Evolutionary conservation across 2,329 filamentous ascomycete species (phyloP).

Genomic region (Cladosporium colombiae): DNA sequence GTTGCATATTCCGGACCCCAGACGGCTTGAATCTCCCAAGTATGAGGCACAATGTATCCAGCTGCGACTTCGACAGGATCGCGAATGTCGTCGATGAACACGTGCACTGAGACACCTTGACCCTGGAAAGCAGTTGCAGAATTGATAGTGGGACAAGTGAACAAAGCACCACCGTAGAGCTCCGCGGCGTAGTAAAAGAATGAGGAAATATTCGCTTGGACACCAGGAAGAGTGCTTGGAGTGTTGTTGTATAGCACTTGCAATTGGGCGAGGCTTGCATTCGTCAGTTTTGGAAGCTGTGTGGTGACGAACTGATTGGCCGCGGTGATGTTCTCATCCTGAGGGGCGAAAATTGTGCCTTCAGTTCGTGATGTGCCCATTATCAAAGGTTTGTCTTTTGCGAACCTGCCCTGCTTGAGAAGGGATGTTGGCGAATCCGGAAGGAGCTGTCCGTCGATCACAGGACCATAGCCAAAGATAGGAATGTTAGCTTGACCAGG

Average conservation of each 20-base stretch:
- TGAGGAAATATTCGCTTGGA: background rate
- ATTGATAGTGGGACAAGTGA: background rate
- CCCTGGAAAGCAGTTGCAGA: background rate
- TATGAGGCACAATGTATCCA: constrained; percentile 67
- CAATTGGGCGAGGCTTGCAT: background rate
- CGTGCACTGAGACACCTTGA: constrained; percentile 42
- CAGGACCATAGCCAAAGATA: background rate
- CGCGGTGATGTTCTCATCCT: background rate
- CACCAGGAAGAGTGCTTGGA: background rate
- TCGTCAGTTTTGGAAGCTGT: background rate
- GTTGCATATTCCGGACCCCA: constrained; percentile 58
- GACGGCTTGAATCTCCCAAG: constrained; percentile 65
- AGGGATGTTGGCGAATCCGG: background rate
- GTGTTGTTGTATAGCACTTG: background rate
- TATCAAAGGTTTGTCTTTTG: background rate
- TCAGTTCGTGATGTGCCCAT: background rate
- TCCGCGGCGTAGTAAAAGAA: background rate
- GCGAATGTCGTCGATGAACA: constrained; percentile 56
- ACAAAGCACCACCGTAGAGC: background rate
- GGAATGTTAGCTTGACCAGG: background rate
- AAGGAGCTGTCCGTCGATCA: background rate
- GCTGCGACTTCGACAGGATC: constrained; percentile 55
- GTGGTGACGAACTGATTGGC: background rate
- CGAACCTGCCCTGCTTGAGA: background rate
- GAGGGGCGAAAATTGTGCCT: background rate